Evolutionary conservation across 1,284 basidiomycete genomes (phyloP), one percentile per base, ranked within the genome.

Genomic region (Cryptococcus deneoformans): DNA sequence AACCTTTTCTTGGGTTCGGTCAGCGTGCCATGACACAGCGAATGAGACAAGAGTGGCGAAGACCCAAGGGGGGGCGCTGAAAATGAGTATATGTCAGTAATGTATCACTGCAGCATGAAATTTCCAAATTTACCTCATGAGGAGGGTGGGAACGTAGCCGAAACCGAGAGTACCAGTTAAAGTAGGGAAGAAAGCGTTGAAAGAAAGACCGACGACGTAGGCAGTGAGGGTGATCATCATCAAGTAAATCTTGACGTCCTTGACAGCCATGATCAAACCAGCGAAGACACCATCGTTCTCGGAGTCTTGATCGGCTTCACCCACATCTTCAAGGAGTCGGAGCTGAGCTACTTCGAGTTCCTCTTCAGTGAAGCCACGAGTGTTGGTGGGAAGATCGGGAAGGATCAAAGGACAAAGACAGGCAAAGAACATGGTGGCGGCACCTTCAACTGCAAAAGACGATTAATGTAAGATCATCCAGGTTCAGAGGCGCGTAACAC

Each of bases 271-370:
- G 9, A 75, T 67, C 12, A 89, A 71, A 9, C 86, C 87, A 47
- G 76, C 75, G 36, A 77, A 65, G 37, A 60, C 47, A 42, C 60
- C 62, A 36, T 64, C 57, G 50, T 60, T 39, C 35, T 59, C 53
- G 42, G 68, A 82, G 46, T 81, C 72, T 0, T 71, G 69, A 44
- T 66, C 67, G 42, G 84, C 85, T 74, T 87, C 86, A 6, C 87
- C 87, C n/a, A 83, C 84, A 68, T 90, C 88, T 69, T 89, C 87
- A 0, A 86, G 82, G 37, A 90, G 80, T 6, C 89, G 83, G 0
- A 84, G 83, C 67, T 87, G 86, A 1, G 87, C 88, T 14, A 90
- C 80, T 7, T 81, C 81, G 12, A 81, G 79, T 65, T 90, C 86
- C 6, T 80, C 78, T 0, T 78, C 74, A 14, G 81, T 76, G 60